Percentiles rank a stretch among this genome's conserved stretches.
phyloP scores from a whole-genome alignment of 257 asterid species.

The Osmanthus fragrans region DNA sequence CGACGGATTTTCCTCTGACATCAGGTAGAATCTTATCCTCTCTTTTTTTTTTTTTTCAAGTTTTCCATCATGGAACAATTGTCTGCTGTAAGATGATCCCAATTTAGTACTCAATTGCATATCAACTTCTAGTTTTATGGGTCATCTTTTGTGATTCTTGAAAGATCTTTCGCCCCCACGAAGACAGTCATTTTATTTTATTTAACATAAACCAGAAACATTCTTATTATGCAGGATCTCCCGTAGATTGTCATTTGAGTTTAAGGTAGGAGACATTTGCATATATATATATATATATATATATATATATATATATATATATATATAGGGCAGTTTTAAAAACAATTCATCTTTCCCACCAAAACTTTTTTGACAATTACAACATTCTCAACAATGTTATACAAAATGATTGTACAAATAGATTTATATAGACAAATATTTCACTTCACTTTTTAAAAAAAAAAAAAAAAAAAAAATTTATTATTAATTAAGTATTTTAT shows the following conservation, averaged over 20 bases:
- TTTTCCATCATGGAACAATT: neutral
- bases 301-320: conserved; percentile 23
- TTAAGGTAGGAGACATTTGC: conserved; percentile 38
- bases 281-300: conserved; percentile 18
- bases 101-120: conserved; percentile 27
- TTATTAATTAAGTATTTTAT: neutral
- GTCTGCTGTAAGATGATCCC: conserved; percentile 14
- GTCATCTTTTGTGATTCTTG: conserved; percentile 51
- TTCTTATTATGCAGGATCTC: too few relatives aligned
- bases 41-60: neutral
- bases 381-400: too few relatives aligned
- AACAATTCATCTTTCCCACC: too few relatives aligned
- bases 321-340: neutral
- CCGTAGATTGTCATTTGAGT: conserved; percentile 29
- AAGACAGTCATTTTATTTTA: too few relatives aligned
- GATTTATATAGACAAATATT: too few relatives aligned
- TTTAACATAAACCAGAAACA: too few relatives aligned
- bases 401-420: too few relatives aligned
- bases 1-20: conserved; percentile 15
- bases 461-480: too few relatives aligned
- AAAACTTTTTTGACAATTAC: too few relatives aligned
- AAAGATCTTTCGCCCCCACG: conserved; percentile 59
- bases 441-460: too few relatives aligned
- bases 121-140: conserved; percentile 44
- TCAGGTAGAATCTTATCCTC: conserved; percentile 21